A percentile compares a stretch with the other conserved stretches of the same genome.
Evolutionary conservation across 2,329 filamentous ascomycete species (phyloP).

Genomic region (Penicillium frequentans): DNA sequence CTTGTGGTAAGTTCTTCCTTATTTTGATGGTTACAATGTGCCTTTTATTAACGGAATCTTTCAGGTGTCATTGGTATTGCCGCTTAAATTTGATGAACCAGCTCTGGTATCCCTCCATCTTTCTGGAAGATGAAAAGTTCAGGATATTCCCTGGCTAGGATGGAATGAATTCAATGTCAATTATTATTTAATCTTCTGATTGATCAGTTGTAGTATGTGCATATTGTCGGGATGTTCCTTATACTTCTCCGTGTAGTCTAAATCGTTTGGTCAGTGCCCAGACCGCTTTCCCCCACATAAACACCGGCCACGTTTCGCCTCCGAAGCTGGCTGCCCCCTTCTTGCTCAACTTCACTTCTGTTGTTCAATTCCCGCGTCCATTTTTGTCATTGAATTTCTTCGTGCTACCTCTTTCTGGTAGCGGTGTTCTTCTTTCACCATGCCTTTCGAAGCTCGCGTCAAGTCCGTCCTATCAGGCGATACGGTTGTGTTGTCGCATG

Average conservation of each 20-base stretch:
- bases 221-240: background rate
- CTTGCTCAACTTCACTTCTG: slow-evolving; percentile 10
- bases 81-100: slow-evolving; percentile 52
- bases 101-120: slow-evolving; percentile 12
- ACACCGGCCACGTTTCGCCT: slow-evolving; percentile 34
- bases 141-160: slow-evolving; percentile 20
- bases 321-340: slow-evolving; percentile 14
- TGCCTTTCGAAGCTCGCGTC: slow-evolving; percentile 65
- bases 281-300: slow-evolving; percentile 33
- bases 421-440: slow-evolving; percentile 24
- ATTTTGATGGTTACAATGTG: background rate
- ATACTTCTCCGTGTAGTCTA: background rate
- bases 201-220: background rate
- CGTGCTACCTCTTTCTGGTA: slow-evolving; percentile 12
- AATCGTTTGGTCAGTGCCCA: slow-evolving; percentile 8
- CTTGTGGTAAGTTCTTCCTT: slow-evolving; percentile 70
- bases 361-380: slow-evolving; percentile 8
- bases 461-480: slow-evolving; percentile 95
- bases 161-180: slow-evolving; percentile 21
- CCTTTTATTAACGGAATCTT: slow-evolving; percentile 3
- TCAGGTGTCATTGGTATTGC: slow-evolving; percentile 86
- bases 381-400: slow-evolving; percentile 5
- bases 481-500: slow-evolving; percentile 79
- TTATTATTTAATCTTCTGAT: background rate
- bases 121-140: slow-evolving; percentile 21